Base-by-base conservation (phyloP, 2,329 filamentous ascomycete genomes). In the Calonectria pseudoreteaudii region DNA sequence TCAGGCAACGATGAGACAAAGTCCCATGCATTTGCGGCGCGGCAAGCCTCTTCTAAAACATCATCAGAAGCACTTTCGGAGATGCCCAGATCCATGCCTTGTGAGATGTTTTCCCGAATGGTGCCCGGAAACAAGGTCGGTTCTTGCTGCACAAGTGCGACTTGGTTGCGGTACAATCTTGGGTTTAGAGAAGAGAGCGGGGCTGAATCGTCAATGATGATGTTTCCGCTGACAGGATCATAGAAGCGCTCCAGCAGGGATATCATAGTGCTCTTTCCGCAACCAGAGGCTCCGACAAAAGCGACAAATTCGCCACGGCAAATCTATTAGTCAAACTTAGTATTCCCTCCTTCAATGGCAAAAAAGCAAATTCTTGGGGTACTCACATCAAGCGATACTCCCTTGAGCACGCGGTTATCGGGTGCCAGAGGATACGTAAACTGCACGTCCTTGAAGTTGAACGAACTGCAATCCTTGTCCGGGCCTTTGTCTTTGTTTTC, bases 91-190 rank as follows among this genome's bases (percentile, higher is more conserved):
- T 60, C 56, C 36, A 70, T 58, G 9, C 68, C 68, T 18, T 70
- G 58, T 8, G 94, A 90, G 74, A 98, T 98, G 79, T 96, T 96
- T 80, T 96, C 93, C 2, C 93, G 93, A 75, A 96, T 93, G 0
- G 93, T 93, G 28, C 94, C 94, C 1, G 93, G 94, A 84, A 95
- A 95, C 5, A 98, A 89, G 1, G 88, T 87, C 0, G 89, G 88
- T 66, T 91, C 89, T 77, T 91, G 90, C 74, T 89, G 87, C 2
- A 92, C 90, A 9, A 91, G 84, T 2, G 89, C 85, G 13, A 91
- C 86, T 47, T 86, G 82, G 4, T 84, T 83, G 50, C 90, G 85
- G 82, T 89, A 90, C 75, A 86, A 14, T 2, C 14, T n/a, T 28
- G 56, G 56, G 34, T 62, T 62, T 1, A 62, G 23, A 11, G 56